Evolutionary conservation across 495 filamentous ascomycete genomes (phyloP).

Genomic region (Lasiosphaeria ovina): DNA sequence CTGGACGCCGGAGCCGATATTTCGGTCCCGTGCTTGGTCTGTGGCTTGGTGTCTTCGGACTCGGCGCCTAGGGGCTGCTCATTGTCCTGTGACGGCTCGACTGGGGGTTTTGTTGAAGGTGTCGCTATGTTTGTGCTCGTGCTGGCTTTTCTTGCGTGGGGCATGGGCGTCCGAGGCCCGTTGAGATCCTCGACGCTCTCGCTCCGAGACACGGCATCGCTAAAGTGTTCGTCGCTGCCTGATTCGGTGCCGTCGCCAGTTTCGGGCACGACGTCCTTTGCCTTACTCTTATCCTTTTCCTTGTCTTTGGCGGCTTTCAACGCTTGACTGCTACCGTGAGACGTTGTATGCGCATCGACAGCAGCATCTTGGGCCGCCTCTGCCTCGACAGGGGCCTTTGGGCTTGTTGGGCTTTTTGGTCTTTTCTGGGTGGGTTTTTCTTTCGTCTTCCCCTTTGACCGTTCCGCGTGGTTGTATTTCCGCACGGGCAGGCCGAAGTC

Average conservation of each 20-base stretch:
- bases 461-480: slow-evolving; percentile 29
- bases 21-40: slow-evolving; percentile 1
- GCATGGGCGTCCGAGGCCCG: slow-evolving; percentile 4
- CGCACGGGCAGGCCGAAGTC: slow-evolving; percentile 56
- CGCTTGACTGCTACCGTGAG: too few relatives aligned
- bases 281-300: neutral
- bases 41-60: neutral
- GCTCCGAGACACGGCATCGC: slow-evolving; percentile 34
- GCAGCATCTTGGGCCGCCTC: too few relatives aligned
- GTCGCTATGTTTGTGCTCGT: neutral
- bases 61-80: neutral
- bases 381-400: too few relatives aligned
- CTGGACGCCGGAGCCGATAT: neutral
- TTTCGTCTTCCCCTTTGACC: neutral
- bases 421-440: too few relatives aligned
- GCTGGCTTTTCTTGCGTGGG: neutral
- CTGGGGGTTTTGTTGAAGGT: neutral
- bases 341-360: too few relatives aligned
- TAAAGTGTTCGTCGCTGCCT: slow-evolving; percentile 34
- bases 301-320: too few relatives aligned
- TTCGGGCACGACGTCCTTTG: neutral
- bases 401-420: too few relatives aligned
- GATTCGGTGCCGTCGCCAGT: slow-evolving; percentile 12
- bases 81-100: neutral
- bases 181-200: slow-evolving; percentile 17